Evolutionary conservation across 108 stramenopile species (phyloP), one percentile per base, ranked within the genome.

Genomic region (Mediolabrus comicus): DNA sequence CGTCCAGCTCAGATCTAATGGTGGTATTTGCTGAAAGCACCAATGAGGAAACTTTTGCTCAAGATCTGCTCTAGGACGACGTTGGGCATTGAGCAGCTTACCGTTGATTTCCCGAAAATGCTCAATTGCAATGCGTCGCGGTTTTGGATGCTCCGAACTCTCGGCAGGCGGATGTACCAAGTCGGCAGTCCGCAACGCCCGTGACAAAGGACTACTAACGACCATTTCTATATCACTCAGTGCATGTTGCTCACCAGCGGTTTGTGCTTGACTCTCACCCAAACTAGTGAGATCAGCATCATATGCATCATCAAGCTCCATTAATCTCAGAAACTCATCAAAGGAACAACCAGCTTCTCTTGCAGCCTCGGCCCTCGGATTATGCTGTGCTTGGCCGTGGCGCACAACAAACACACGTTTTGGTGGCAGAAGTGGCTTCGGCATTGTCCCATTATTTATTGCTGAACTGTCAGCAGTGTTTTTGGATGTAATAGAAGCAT

Each of bases 91-190:
- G 55, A 90, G 55, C 49, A 93, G 67, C 34, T 65, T 72, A 9
- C 92, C 92, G 77, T 89, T 93, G 49, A 93, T 84, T 76, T 90
- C 87, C 28, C 92, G 83, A 75, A 93, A 88, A 12, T 74, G 26
- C 32, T 93, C 92, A 31, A 80, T 55, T n/a, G 69, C 58, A 3
- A 90, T 71, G 34, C 86, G 71, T 53, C 53, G 39, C 9, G 68
- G 43, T 25, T 30, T 53, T 0, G 61, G 3, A 22, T 33, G 6
- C 3, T 35, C 34, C 17, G 53, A 38, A 19, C 29, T 24, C 1
- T 31, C 24, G 14, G 19, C 16, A 26, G 34, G 31, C 16, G 34
- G 51, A 34, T 71, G 61, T 14, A 59, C 39, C 43, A 80, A 39
- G 58, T 71, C 61, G 30, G 85, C 67, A 75, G 86, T 67, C 39